Conservation (phyloP, 805 yeast genomes). For the Spathaspora hagerdaliae region DNA sequence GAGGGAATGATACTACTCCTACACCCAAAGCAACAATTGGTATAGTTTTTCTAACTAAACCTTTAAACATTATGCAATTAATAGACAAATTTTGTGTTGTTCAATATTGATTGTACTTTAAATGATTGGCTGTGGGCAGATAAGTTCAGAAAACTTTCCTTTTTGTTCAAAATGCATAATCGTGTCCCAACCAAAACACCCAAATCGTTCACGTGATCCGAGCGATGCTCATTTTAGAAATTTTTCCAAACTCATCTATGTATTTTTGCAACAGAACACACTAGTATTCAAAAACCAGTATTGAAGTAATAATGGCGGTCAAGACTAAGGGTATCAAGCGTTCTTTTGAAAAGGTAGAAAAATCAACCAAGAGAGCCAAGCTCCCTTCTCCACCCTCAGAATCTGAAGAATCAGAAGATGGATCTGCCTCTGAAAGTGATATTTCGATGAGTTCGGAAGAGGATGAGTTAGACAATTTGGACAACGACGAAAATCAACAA, state of each 20-base stretch:
- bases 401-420: conserved; percentile 12
- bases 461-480: conserved; percentile 23
- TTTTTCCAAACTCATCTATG: background rate
- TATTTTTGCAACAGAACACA: conserved; percentile 1
- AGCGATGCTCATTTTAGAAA: background rate
- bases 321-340: conserved; percentile 30
- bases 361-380: conserved; percentile 20
- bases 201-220: background rate
- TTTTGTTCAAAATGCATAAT: background rate
- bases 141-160: no score
- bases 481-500: conserved; percentile 18
- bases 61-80: conserved; percentile 19
- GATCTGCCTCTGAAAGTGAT: conserved; percentile 9
- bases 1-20: conserved; percentile 26
- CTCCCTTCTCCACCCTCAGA: conserved; percentile 18
- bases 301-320: conserved; percentile 12
- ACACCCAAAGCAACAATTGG: conserved; percentile 30
- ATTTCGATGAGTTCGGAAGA: conserved; percentile 10
- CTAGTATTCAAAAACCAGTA: no score
- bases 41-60: conserved; percentile 19
- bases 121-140: no score
- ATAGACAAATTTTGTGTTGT: no score
- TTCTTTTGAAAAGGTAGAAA: conserved; percentile 12
- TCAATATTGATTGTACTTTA: no score
- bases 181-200: background rate